Evolutionary conservation across 352 stramenopile genomes (phyloP), one percentile per base, ranked within the genome.

Genomic region (Plasmopara viticola): DNA sequence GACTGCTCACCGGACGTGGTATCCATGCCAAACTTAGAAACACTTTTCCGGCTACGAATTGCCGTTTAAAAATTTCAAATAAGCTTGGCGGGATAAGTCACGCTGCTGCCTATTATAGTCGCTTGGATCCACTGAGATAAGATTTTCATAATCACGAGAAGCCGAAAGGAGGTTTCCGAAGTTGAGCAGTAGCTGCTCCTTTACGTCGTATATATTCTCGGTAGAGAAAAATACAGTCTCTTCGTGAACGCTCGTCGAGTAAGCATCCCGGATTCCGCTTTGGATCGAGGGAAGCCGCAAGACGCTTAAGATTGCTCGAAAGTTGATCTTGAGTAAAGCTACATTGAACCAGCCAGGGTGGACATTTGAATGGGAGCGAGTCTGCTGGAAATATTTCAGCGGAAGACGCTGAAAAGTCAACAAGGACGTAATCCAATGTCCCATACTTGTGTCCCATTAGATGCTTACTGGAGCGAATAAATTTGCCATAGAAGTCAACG

Each of bases 1-100:
- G 37, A 14, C 6, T 25, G 5, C 15, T 45, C 51, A 1, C 17
- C 37, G 2, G 25, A 20, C 15, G 43, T 20, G 4, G 53, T 14
- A 8, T 60, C 50, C 17, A 14, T n/a, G 18, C 56, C 57, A 49
- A 64, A 64, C 15, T 55, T 64, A 6, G 44, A 41, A 9, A 42
- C 13, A 4, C 29, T 12, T 28, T 47, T 58, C 0, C 51, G 44
- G 25, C 52, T 44, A 0, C 44, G 43, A 15, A 52, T 15, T 17
- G 51, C 35, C 0, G 7, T 51, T 9, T 0, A 17, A 20, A 58
- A 58, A 18, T 48, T 15, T 1, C 18, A 20, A 29, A n/a, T n/a
- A 52, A 1, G 42, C 43, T 38, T 58, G 44, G 2, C 25, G 10
- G 9, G 51, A 29, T 0, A 37, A n/a, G n/a, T 51, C 18, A 8